Base-by-base conservation (phyloP, 2,329 filamentous ascomycete genomes). In the Fusarium sp. region DNA sequence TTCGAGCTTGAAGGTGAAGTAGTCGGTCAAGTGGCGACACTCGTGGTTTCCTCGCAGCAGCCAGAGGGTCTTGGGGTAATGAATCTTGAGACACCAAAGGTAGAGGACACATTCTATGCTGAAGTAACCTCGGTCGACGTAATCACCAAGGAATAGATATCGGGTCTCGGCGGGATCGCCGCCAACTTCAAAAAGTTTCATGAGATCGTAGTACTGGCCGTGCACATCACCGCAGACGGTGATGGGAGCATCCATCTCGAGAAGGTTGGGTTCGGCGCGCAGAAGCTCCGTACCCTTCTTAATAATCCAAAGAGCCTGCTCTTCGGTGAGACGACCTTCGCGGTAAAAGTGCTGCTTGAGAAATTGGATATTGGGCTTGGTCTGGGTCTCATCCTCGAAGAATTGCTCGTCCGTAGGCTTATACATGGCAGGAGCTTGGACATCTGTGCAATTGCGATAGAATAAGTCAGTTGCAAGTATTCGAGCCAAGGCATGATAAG, bases 1-100 rank as follows among this genome's bases (percentile, higher is more conserved):
- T 78, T 99, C 95, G 55, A 99, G 88, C 84, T 99, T 98, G 84
- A 99, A 99, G 60, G 95, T 99, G 80, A 99, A 99, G 84, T 99
- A 99, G 76, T 99, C 95, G 54, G 95, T 99, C 84, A 99, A 85
- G 81, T 99, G 95, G 72, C 95, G 90, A 78, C 95, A 99, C 80
- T 99, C 95, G 80, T 99, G 95, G 79, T 99, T 99, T 68, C 95
- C 95, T 71, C 95, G 91, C 68, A 99, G 86, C 69, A 99, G 84
- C 95, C 95, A 99, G 53, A 99, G 87, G 17, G 92, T 94, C 78
- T 98, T 93, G 49, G 95, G 95, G 75, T 98, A 99, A 87, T 96
- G 97, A 74, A 99, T 98, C 85, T 99, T 99, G 76, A 99, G 83
- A 31, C 90, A 90, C 95, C 95, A 99, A 23, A 99, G 86, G 77